Evolutionary conservation across 2,329 filamentous ascomycete genomes (phyloP).

Genomic region (Fusarium nelsonii): DNA sequence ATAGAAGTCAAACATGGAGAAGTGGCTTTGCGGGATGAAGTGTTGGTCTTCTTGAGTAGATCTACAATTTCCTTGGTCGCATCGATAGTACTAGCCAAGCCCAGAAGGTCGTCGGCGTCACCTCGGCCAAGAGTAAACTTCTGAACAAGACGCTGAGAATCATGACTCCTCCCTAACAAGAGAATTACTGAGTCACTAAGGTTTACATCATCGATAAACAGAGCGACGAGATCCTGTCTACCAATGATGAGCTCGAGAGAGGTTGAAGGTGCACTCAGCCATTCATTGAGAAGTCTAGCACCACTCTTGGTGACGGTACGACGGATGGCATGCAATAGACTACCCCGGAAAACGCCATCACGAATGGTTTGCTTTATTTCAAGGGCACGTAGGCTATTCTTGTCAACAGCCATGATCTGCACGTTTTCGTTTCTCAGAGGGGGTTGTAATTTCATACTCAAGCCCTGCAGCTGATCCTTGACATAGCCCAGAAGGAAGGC

Average conservation of each 20-base stretch:
- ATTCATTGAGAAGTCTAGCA: slow-evolving; percentile 83
- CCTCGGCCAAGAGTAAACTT: slow-evolving; percentile 94
- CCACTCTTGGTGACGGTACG: slow-evolving; percentile 93
- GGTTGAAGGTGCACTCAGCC: slow-evolving; percentile 93
- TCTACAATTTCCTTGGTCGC: slow-evolving; percentile 75
- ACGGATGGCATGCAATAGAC: slow-evolving; percentile 88
- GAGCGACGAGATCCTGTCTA: slow-evolving; percentile 83
- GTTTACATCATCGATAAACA: slow-evolving; percentile 74
- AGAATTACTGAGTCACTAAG: slow-evolving; percentile 77
- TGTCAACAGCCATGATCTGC: slow-evolving; percentile 91
- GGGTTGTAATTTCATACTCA: slow-evolving; percentile 84
- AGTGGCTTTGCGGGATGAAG: slow-evolving; percentile 16
- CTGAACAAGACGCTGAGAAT: slow-evolving; percentile 90
- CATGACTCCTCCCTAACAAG: slow-evolving; percentile 80
- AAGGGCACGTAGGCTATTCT: slow-evolving; percentile 87
- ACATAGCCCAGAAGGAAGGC: slow-evolving; percentile 88
- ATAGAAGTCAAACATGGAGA: slow-evolving; percentile 59
- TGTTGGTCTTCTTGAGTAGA: slow-evolving; percentile 54
- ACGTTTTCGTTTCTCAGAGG: slow-evolving; percentile 79
- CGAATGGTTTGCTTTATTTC: slow-evolving; percentile 90
- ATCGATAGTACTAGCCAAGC: slow-evolving; percentile 82
- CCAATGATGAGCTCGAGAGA: slow-evolving; percentile 81
- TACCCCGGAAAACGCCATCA: slow-evolving; percentile 83
- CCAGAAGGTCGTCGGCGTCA: slow-evolving; percentile 90
- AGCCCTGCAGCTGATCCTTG: slow-evolving; percentile 79